These are phyloP conservation scores for Leptodermis oblonga DNA, from an alignment of 257 asterid species.

Conservation along the genomic window DNA sequence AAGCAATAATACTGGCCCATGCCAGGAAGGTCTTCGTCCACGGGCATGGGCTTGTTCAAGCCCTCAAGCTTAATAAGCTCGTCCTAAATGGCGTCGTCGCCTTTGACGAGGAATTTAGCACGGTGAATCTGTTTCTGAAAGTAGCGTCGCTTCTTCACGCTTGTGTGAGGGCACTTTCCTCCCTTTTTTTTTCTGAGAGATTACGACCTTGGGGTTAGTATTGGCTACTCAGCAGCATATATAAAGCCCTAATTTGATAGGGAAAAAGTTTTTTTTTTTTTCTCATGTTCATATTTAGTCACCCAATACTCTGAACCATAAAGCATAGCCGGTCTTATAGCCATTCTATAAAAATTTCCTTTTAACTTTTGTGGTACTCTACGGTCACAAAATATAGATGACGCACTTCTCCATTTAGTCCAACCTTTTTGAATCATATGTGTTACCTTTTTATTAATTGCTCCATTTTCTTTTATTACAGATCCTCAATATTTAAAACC, in stretches of 20 bases:
- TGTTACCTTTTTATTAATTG: too few relatives aligned
- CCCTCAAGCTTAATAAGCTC: slow-evolving; percentile 55
- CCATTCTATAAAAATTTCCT: too few relatives aligned
- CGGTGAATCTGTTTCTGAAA: slow-evolving; percentile 60
- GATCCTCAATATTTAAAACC: too few relatives aligned
- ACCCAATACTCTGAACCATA: too few relatives aligned
- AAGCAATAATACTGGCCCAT: slow-evolving; percentile 85
- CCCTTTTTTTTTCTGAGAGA: slow-evolving; percentile 56
- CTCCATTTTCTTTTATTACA: too few relatives aligned
- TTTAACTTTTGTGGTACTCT: too few relatives aligned
- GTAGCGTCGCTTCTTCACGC: slow-evolving; percentile 45
- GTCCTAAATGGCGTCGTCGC: slow-evolving; percentile 79
- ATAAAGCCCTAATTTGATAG: slow-evolving; percentile 29
- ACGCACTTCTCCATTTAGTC: too few relatives aligned
- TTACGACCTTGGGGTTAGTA: slow-evolving; percentile 19
- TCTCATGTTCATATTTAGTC: too few relatives aligned
- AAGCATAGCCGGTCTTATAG: too few relatives aligned
- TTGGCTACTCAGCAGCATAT: background rate
- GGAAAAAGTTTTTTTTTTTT: too few relatives aligned
- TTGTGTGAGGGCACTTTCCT: slow-evolving; percentile 86
- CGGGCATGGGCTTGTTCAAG: slow-evolving; percentile 42
- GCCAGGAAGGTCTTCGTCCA: slow-evolving; percentile 91
- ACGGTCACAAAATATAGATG: too few relatives aligned
- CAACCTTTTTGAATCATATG: too few relatives aligned
- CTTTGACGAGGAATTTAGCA: slow-evolving; percentile 50